Percentiles rank a stretch among this genome's conserved stretches.
Evolutionary conservation across 164 flowering plant species (phyloP).

Genomic region (Liriodendron chinense): DNA sequence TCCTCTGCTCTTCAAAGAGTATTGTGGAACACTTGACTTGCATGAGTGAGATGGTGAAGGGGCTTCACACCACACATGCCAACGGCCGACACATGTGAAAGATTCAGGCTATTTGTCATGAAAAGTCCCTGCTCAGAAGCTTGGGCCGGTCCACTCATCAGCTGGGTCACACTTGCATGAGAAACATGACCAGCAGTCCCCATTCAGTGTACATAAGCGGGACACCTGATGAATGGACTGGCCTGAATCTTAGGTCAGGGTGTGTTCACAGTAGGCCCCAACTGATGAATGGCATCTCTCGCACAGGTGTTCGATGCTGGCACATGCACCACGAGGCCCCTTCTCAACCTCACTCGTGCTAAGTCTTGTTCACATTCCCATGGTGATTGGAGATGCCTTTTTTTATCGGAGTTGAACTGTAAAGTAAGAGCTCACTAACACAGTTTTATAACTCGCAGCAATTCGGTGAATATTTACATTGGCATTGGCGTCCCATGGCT

Average conservation of each 20-base stretch:
- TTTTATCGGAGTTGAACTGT: neutral
- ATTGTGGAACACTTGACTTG: neutral
- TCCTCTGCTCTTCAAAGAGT: neutral
- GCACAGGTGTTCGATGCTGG: neutral
- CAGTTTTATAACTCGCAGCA: slow-evolving; percentile 43
- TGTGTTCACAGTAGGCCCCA: neutral
- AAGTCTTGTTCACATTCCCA: too few species aligned
- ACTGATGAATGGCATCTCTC: neutral
- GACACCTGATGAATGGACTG: too few species aligned
- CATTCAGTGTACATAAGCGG: too few species aligned
- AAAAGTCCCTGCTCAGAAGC: neutral
- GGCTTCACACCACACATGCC: neutral
- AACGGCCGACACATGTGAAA: neutral
- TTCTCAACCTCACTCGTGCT: too few species aligned
- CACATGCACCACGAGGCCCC: too few species aligned
- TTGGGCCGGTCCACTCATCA: neutral
- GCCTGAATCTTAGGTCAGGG: too few species aligned
- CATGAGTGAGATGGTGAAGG: neutral
- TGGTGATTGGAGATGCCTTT: too few species aligned
- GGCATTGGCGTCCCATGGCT: slow-evolving; percentile 97
- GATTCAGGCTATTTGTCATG: neutral
- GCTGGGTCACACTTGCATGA: neutral
- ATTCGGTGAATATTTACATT: slow-evolving; percentile 87
- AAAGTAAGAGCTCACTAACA: neutral
- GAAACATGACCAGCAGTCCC: neutral